Evolutionary conservation across 192 early-diverging fungal species (phyloP), one percentile per base, ranked within the genome.

Genomic region (Linnemannia schmuckeri): DNA sequence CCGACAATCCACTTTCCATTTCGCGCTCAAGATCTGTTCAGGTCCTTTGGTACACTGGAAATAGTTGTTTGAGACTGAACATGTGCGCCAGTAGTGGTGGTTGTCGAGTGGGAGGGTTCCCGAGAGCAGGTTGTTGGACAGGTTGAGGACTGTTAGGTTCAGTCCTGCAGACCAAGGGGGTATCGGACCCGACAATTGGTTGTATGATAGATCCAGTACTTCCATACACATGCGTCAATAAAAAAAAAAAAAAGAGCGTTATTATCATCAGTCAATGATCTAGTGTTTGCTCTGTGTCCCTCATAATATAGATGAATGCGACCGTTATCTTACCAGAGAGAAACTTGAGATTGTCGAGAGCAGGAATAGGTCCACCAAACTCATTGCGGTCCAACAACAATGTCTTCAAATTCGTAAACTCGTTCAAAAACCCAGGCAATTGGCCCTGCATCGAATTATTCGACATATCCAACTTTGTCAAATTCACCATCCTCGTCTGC

Each of bases 31-130:
- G 15, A 86, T 70, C n/a, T 86, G 78, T 22, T 80, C 84, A 2
- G 84, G 84, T 6, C 84, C 84, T 6, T 86, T 80, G 54, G 76
- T 86, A 47, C 84, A 86, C n/a, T 81, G 61, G 55, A 81, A 86
- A 35, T 86, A 86, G 57, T 86, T 86, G 61, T 69, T 80, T 17
- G 84, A 75, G 24, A 86, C 84, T 27, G 84, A 86, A 30, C 84
- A 86, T 35, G 79, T 57, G 1, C 75, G 37, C 84, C 84, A 86
- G 17, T 55, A n/a, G 22, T 81, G 84, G 4, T 81, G 73, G 15
- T 86, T 80, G 38, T 86, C 84, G 24, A 77, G 22, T 0, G 84
- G 84, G 7, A 86, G 46, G 0, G 79, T 71, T 12, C 84, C 84
- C 12, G 84, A 86, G 12, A 86, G 49, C 37, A 86, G n/a, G 37